phyloP scores from a whole-genome alignment of 148 eudicot genomes.

The Nepenthes mirabilis region DNA sequence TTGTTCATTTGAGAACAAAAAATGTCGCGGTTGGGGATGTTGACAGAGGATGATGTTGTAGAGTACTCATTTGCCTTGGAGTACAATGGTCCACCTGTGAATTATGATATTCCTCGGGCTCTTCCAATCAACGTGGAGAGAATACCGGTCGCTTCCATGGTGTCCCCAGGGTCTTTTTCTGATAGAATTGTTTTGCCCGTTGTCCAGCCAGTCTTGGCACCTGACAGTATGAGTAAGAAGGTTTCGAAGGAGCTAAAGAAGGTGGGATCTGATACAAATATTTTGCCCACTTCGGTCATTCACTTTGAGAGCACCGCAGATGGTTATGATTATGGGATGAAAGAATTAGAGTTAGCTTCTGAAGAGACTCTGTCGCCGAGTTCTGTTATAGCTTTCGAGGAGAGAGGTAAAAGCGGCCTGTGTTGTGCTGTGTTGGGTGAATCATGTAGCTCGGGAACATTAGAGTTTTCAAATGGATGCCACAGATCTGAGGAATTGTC shows the following conservation, averaged over 20 bases:
- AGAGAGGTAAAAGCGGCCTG: conserved; percentile 11
- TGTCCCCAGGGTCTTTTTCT: conserved; percentile 22
- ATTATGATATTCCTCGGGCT: conserved; percentile 66
- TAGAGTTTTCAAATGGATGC: conserved; percentile 33
- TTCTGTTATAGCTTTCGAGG: conserved; percentile 14
- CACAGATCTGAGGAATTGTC: conserved; percentile 43
- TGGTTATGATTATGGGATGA: conserved; percentile 27
- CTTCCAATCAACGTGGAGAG: conserved; percentile 61
- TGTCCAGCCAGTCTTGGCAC: conserved; percentile 57
- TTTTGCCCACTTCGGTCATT: conserved; percentile 76
- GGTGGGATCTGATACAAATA: conserved; percentile 30
- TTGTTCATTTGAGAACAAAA: conserved; percentile 5
- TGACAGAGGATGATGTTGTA: conserved; percentile 24
- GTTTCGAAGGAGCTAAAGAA: conserved; percentile 46
- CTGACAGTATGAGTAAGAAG: conserved; percentile 29
- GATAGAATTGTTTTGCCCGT: conserved; percentile 50
- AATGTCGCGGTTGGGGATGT: conserved; percentile 27
- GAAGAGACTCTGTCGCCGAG: conserved; percentile 30
- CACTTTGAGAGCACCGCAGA: conserved; percentile 38
- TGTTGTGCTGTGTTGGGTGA: conserved; percentile 18
- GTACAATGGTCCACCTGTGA: conserved; percentile 83
- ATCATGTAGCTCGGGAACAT: conserved; percentile 17
- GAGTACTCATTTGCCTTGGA: conserved; percentile 74
- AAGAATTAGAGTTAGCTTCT: conserved; percentile 44
- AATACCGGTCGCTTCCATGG: conserved; percentile 79